Conservation (phyloP, 176 grass and related monocot genomes). For the Juncus effusus region DNA sequence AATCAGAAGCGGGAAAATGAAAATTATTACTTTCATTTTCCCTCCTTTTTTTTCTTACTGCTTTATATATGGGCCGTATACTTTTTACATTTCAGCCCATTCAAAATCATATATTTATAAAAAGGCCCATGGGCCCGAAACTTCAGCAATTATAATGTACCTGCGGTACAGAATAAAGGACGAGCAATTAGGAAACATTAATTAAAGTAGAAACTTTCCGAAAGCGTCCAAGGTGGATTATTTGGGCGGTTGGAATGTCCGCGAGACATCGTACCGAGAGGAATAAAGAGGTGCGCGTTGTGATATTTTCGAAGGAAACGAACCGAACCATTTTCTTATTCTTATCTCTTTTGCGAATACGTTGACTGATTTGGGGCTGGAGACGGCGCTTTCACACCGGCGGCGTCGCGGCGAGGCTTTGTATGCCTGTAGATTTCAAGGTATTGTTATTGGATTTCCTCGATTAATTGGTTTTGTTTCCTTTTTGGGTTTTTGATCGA, state of each 20-base stretch:
- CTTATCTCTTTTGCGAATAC: slow-evolving; percentile 13
- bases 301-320: not conserved
- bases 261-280: not conserved
- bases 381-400: slow-evolving; percentile 12
- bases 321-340: slow-evolving; percentile 13
- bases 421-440: slow-evolving; percentile 22
- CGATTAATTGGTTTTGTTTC: not conserved
- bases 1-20: slow-evolving; percentile 34
- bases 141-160: too few species aligned
- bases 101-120: not conserved
- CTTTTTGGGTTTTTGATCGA: not conserved
- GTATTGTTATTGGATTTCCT: not conserved
- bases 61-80: not conserved
- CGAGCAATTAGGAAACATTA: too few species aligned
- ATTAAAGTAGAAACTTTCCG: too few species aligned
- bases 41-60: not conserved
- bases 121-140: too few species aligned
- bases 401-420: slow-evolving; percentile 18
- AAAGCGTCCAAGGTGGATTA: too few species aligned
- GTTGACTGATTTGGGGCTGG: slow-evolving; percentile 9
- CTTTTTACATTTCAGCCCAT: not conserved
- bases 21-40: not conserved
- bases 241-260: too few species aligned
- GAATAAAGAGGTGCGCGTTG: slow-evolving; percentile 1
- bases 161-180: too few species aligned